Base-by-base conservation (phyloP, 2,329 filamentous ascomycete genomes). In the Fusarium chuoi region DNA sequence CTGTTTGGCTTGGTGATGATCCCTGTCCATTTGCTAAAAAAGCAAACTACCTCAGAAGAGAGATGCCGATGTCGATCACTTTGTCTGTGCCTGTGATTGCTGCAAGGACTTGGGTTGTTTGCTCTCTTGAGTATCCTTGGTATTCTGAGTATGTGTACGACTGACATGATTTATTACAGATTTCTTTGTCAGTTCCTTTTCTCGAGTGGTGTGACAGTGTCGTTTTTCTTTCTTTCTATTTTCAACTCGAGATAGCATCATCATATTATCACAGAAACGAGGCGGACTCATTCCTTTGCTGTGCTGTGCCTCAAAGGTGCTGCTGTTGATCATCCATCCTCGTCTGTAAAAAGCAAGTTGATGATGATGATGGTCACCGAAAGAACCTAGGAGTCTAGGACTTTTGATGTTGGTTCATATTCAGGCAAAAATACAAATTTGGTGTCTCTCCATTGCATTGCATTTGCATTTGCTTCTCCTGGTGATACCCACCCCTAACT, bases 401-500 rank as follows among this genome's bases (percentile, higher is more conserved):
- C 51, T 41, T n/a, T 48, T 48, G 5, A 36, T 18, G 36, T 41
- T 28, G 24, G 26, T 26, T 67, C 52, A 60, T 28, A 42, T 68
- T 54, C 54, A 52, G 63, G 64, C 56, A 54, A 38, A 54, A 68
- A 22, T 60, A 10, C 54, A 33, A 15, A 26, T 35, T 69, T 49
- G 36, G 51, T 62, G 66, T 67, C 48, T 62, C 56, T 70, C 39
- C 20, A 36, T 38, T 38, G 46, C 44, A 46, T 22, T 22, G 11
- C 49, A 51, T 46, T 17, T 46, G 30, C 49, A 36, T 52, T 52
- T 36, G 49, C 49, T 15, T 48, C 46, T 49, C 38, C 44, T 39
- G 41, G 68, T 72, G 56, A 60, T 57, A 74, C 67, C 62, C 58
- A 74, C 66, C 45, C 15, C 51, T 55, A 46, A 28, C 45, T 48